These are phyloP conservation scores for Microglena sp. DNA, from an alignment of 139 green algal genomes.

Conservation along the genomic window DNA sequence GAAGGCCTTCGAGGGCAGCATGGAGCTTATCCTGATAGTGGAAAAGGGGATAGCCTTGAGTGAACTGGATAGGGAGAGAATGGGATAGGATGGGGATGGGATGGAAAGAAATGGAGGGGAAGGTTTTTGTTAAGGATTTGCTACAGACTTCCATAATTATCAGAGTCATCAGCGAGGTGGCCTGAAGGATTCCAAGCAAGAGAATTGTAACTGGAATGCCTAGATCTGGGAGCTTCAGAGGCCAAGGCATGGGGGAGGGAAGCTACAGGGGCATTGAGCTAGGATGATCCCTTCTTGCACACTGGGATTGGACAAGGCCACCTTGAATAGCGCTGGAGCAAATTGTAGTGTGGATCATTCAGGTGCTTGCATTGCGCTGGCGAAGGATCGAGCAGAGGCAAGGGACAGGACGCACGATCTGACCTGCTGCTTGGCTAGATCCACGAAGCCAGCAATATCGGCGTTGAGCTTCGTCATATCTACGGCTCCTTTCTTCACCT, in stretches of 20 bases:
- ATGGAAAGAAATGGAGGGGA: neutral
- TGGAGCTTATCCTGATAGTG: constrained; percentile 21
- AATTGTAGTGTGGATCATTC: neutral
- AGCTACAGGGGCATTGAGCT: neutral
- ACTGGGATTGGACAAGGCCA: neutral
- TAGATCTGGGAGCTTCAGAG: too few species aligned
- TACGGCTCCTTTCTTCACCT: constrained; percentile 33
- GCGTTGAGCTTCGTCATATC: constrained; percentile 49
- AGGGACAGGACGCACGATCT: neutral
- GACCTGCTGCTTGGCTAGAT: constrained; percentile 27
- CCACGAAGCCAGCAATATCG: constrained; percentile 34
- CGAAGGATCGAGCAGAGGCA: neutral
- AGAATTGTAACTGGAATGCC: too few species aligned
- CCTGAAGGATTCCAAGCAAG: too few species aligned
- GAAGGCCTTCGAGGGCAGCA: constrained; percentile 60
- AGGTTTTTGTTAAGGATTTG: too few species aligned
- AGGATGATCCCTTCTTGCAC: neutral
- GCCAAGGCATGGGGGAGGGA: too few species aligned
- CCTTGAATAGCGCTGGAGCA: neutral
- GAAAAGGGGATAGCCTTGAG: neutral
- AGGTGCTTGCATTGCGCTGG: neutral
- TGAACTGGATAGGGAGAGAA: neutral
- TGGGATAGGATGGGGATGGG: neutral
- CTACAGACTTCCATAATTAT: too few species aligned
- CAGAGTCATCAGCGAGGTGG: too few species aligned